Base-by-base conservation (phyloP, 2,329 filamentous ascomycete genomes). In the Trichothecium roseum region DNA sequence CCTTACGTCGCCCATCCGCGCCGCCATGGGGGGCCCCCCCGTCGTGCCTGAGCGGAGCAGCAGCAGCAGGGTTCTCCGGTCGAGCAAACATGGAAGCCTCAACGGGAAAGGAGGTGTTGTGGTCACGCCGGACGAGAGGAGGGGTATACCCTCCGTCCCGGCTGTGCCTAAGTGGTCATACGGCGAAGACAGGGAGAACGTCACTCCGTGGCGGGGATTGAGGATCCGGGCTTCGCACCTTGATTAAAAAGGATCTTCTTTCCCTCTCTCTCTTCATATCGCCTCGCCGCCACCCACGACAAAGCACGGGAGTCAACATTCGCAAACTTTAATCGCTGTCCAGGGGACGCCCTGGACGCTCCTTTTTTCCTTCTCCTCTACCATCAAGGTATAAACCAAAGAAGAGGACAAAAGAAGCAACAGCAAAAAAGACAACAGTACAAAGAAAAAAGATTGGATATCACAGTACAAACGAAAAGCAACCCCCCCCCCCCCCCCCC, bases 121-220 rank as follows among this genome's bases (percentile, higher is more conserved):
- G 12, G 56, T 66, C 22, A 54, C 65, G 22, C 60, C 66, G 5
- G 62, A 68, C 43, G 56, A 50, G 32, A 69, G 70, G 42, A 56
- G 60, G 26, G 66, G 65, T 13, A 64, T 68, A 31, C 64, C 66
- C 3, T 54, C 47, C 18, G 59, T 68, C 30, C 62, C 66, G 17
- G 51, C 51, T 24, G 63, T 69, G 20, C 62, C 68, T 10, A 60
- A 63, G 42, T 69, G 62, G 36, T 48, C 49, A 8, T 51, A 51
- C 37, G 49, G 52, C 16, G 46, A 56, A 42, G 55, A 60, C 36
- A 37, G 49, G 18, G 56, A 60, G 47, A 58, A 57, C 35, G 40
- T 42, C 12, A 46, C 41, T 28, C 54, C 55, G 6, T 52, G 55
- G 50, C 38, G 53, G 32, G 50, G 48, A 15, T 42, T 54, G 32